Evolutionary conservation across 176 grass and related monocot species (phyloP), one percentile per base, ranked within the genome.

Genomic region (Canna indica): DNA sequence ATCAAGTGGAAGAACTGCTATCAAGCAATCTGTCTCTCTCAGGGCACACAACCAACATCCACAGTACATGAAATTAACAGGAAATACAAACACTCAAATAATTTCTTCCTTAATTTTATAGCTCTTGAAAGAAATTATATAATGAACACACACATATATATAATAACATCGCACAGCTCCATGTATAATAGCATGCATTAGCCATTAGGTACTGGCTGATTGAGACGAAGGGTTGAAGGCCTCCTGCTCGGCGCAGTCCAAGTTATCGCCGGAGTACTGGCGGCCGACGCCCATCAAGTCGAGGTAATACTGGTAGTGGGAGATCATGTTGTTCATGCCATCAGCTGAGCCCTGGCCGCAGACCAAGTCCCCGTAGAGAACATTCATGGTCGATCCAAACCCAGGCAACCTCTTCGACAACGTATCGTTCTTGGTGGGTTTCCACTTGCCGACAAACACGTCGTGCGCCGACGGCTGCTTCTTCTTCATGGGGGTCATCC

Each of bases 401-500:
- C 87, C 91, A 72, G 91, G 91, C 65, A 85, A 70, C 82, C 91
- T 90, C 57, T 85, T 79, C 50, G 77, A 77, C 54, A 81, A 71
- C 32, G 91, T 95, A 47, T 95, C 85, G 4, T 83, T 95, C 74
- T 88, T 90, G 32, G 77, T 85, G 42, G 91, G 87, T 79, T 81
- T 88, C 91, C 87, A 95, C 71, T 88, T 90, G 61, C 91, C 87
- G 69, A 95, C 91, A 85, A 90, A 83, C 28, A 75, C 87, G 59
- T 95, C 91, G 70, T 95, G 91, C 6, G 91, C 87, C 25, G 91
- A 90, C 20, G 91, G 87, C 52, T 85, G 87, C 75, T 81, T 95
- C 75, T 86, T 79, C 63, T 90, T 95, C 76, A 95, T 77, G 26
- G 87, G 91, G 76, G 81, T 95, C 87, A 95, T 88, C 91, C 91